Evolutionary conservation across 805 yeast genomes (phyloP).

Genomic region (Metschnikowia santaceciliae): DNA sequence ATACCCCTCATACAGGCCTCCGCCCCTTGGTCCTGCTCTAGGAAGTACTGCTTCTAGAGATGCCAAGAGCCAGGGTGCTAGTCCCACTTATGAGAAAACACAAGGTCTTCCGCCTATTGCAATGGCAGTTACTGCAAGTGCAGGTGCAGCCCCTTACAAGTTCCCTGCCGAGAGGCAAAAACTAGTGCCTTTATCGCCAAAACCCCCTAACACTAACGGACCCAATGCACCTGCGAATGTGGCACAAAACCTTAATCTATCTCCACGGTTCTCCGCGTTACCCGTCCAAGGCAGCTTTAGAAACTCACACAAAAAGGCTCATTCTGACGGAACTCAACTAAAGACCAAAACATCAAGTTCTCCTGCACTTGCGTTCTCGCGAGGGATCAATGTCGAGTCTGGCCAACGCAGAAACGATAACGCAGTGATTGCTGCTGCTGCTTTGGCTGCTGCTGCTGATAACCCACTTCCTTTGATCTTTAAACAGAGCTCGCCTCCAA

Average conservation of each 20-base stretch:
- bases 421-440: constrained; percentile 78
- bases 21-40: constrained; percentile 1
- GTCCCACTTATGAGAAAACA: background rate
- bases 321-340: constrained; percentile 16
- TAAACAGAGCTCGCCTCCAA: constrained; percentile 12
- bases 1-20: background rate
- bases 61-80: background rate
- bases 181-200: constrained; percentile 8
- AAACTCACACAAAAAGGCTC: constrained; percentile 23
- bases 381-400: constrained; percentile 35
- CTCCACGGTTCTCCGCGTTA: constrained; percentile 4
- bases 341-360: constrained; percentile 13
- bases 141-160: background rate
- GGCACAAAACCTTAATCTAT: constrained; percentile 8
- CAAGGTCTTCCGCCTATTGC: background rate
- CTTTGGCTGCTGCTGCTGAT: constrained; percentile 77
- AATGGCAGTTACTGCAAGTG: background rate
- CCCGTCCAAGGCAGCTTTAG: constrained; percentile 21
- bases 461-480: constrained; percentile 55
- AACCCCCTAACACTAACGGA: background rate
- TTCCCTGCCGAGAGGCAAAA: constrained; percentile 3
- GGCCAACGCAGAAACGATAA: constrained; percentile 38
- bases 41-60: background rate
- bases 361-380: constrained; percentile 39
- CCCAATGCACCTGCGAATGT: background rate